Evolutionary conservation across 2,329 filamentous ascomycete genomes (phyloP), one percentile per base, ranked within the genome.

Genomic region (Microcera coccophila): DNA sequence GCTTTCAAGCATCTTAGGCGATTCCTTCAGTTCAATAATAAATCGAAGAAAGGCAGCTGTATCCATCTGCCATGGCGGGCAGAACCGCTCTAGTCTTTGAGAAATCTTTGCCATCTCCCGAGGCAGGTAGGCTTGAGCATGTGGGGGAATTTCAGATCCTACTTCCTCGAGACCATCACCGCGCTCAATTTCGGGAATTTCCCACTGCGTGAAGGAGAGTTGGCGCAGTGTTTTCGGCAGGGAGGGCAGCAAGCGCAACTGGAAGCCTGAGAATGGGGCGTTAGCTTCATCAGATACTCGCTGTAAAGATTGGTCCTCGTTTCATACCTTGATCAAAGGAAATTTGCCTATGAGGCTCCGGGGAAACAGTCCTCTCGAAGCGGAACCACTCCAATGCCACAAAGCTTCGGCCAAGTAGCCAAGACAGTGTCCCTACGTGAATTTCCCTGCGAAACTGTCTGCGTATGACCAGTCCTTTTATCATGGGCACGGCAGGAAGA

Each of bases 381-480:
- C 43, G 47, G 37, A 49, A 46, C 39, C 43, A 46, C 39, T 49
- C 47, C 43, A 49, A 44, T 41, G 32, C 39, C 32, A 46, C 40
- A 44, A 49, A 44, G 28, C 47, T 47, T 44, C 36, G 41, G 19
- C 21, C 18, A 26, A 50, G 41, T 31, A 50, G 41, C 35, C 38
- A 42, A 35, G 44, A 39, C 33, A 50, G 41, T 26, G 47, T 22
- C 38, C 20, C 9, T 39, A 42, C 15, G 38, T 42, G 38, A 32
- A 50, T 42, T 2, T 40, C 31, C 41, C 47, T 47, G 41, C 41
- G 44, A 42, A 44, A 40, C 41, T 47, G 44, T 40, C 38, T 39
- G 44, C 47, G 47, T 20, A 50, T 42, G 36, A 47, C 44, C 36
- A 50, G 36, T 31, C 47, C 47, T 42, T 47, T 47, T 17, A 50